Base-by-base conservation (phyloP, 768 basidiomycete genomes). In the Sarcodon sp. region DNA sequence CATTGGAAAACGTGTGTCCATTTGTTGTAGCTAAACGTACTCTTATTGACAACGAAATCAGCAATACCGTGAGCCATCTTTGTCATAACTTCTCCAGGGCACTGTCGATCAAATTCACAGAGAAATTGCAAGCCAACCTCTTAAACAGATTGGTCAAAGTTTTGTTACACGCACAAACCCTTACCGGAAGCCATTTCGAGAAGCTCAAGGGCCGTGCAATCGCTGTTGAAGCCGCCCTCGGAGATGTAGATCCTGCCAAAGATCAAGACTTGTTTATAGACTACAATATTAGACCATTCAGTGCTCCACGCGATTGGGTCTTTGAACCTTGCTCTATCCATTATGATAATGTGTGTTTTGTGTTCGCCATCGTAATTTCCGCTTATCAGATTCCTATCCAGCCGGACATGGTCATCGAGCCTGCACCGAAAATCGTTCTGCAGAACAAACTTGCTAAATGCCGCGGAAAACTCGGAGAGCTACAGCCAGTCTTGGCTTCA, bases 211-310 rank as follows among this genome's bases (percentile, higher is more conserved):
- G 59, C 37, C 75, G 72, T 35, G 62, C 80, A 44, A 57, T 61
- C 13, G 59, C 60, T 11, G 73, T 76, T 33, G 71, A 77, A 50
- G 54, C 56, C 1, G 70, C 73, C 9, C 64, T 88, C 33, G 64
- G 58, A 18, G 64, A 67, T 32, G 70, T 90, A 7, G 67, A 81
- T 52, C 66, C 79, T 11, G 55, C 62, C 16, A 68, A 71, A 54
- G 88, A 90, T 53, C 82, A 88, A 58, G 69, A 66, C 44, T 64
- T 88, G 32, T 91, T 82, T 65, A 74, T 88, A 31, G 71, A 81
- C 48, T 69, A 81, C 57, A 90, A 91, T 57, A 60, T 77, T 34
- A 69, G 81, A 33, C 70, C 75, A 3, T 90, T 89, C 59, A 67
- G 64, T 32, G 62, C 72, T 9, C 86, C 88, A 7, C 57, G 55